These are phyloP conservation scores for Boletus rufocinnamomeus DNA, from an alignment of 768 basidiomycete species.

Conservation along the genomic window DNA sequence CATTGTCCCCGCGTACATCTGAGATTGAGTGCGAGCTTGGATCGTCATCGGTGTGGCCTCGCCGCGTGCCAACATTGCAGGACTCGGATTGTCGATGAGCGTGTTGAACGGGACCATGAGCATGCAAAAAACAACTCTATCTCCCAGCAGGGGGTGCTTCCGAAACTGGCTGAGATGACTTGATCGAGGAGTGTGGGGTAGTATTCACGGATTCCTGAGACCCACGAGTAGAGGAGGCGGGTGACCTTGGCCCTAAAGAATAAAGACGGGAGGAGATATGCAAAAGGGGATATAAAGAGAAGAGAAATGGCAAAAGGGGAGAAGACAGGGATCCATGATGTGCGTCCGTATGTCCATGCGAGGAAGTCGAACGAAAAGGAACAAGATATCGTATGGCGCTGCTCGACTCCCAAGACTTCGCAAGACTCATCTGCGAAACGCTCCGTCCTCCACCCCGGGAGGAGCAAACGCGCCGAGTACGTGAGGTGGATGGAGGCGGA, in stretches of 20 bases:
- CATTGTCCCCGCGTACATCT: slow-evolving; percentile 21
- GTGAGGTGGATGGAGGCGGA: slow-evolving; percentile 45
- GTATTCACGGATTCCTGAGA: slow-evolving; percentile 24
- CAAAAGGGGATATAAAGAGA: slow-evolving; percentile 33
- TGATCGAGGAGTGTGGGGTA: slow-evolving; percentile 14
- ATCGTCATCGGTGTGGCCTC: slow-evolving; percentile 19
- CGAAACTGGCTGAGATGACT: slow-evolving; percentile 16
- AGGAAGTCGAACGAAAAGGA: slow-evolving; percentile 42
- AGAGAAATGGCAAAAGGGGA: slow-evolving; percentile 32
- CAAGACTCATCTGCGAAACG: slow-evolving; percentile 40
- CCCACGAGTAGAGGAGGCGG: slow-evolving; percentile 36
- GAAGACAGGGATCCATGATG: slow-evolving; percentile 42
- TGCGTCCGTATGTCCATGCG: slow-evolving; percentile 43
- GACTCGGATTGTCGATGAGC: slow-evolving; percentile 15
- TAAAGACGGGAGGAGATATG: slow-evolving; percentile 34
- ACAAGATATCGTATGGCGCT: slow-evolving; percentile 31
- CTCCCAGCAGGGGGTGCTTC: slow-evolving; percentile 13
- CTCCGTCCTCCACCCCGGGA: slow-evolving; percentile 39
- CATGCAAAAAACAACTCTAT: slow-evolving; percentile 29
- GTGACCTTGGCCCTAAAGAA: slow-evolving; percentile 46
- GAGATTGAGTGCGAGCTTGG: slow-evolving; percentile 24
- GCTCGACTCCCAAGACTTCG: slow-evolving; percentile 50
- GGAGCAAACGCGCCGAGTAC: slow-evolving; percentile 40
- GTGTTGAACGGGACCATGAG: slow-evolving; percentile 14
- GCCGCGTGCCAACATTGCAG: slow-evolving; percentile 19